Evolutionary conservation across 768 basidiomycete species (phyloP).

Genomic region (Leccinum ochraceum): DNA sequence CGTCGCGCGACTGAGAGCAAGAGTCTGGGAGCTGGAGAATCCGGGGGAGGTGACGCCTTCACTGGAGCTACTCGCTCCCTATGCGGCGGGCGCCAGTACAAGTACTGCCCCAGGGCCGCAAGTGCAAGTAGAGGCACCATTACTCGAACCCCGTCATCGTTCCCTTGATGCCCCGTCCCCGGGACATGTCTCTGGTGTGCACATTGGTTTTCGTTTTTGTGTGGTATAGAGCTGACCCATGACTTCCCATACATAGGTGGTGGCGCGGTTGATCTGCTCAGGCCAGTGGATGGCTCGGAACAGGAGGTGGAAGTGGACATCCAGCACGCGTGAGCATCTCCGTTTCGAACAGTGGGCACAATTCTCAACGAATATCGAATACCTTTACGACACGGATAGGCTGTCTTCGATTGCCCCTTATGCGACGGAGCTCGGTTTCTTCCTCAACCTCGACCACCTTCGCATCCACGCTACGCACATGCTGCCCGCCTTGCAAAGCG

Average conservation of each 20-base stretch:
- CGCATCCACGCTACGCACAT: constrained; percentile 41
- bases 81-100: constrained; percentile 20
- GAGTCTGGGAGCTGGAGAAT: constrained; percentile 58
- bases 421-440: constrained; percentile 63
- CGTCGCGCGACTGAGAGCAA: constrained; percentile 53
- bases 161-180: background rate
- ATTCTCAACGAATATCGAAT: background rate
- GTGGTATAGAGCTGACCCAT: background rate
- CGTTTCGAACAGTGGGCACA: no score
- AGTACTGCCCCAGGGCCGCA: background rate
- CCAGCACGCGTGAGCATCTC: constrained; percentile 14
- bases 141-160: background rate
- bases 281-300: background rate
- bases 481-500: constrained; percentile 48
- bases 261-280: background rate
- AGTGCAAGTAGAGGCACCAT: background rate
- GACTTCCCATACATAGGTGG: background rate
- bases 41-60: constrained; percentile 48
- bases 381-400: constrained; percentile 10
- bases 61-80: constrained; percentile 54
- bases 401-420: constrained; percentile 50
- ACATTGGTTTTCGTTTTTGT: background rate
- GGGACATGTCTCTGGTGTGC: constrained; percentile 4
- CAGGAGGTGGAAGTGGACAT: background rate
- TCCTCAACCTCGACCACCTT: constrained; percentile 55